Conservation (phyloP, 768 basidiomycete genomes). For the Phlebiopsis flavidoalba region DNA sequence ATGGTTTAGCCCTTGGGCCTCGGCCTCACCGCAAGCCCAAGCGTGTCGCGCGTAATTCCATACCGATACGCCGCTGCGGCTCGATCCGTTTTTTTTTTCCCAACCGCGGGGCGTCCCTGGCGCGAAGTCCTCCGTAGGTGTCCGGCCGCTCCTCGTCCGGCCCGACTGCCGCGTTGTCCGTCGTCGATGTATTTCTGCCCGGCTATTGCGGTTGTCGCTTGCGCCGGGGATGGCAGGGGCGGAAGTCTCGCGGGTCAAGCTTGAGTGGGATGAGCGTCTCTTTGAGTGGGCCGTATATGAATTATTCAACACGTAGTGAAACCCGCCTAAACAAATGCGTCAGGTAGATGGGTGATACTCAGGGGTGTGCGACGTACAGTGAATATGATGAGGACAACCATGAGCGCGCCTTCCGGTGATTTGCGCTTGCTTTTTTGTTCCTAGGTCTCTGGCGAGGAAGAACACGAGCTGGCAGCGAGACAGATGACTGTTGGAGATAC, state of each 20-base stretch:
- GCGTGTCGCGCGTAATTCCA: conserved; percentile 74
- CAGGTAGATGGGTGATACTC: not conserved
- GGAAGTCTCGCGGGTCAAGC: conserved; percentile 55
- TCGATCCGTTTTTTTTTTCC: too few relatives aligned
- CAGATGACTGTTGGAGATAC: conserved; percentile 85
- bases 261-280: conserved; percentile 70
- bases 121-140: conserved; percentile 60
- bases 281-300: conserved; percentile 79
- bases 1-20: conserved; percentile 48
- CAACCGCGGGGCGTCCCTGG: too few relatives aligned
- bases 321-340: conserved; percentile 45
- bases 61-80: conserved; percentile 71
- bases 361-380: conserved; percentile 47
- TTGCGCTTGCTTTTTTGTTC: conserved; percentile 45
- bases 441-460: conserved; percentile 70
- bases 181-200: conserved; percentile 10
- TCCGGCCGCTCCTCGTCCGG: conserved; percentile 25
- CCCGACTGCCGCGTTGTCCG: conserved; percentile 23
- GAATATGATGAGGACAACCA: conserved; percentile 74
- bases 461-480: conserved; percentile 76
- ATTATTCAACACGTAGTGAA: conserved; percentile 65
- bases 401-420: conserved; percentile 72
- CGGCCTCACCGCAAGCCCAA: conserved; percentile 56
- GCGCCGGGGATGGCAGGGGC: conserved; percentile 5
- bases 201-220: conserved; percentile 9